A percentile compares a stretch with the other conserved stretches of the same genome.
Conservation (phyloP, 179 eudicot species). For the Patellifolia procumbens region DNA sequence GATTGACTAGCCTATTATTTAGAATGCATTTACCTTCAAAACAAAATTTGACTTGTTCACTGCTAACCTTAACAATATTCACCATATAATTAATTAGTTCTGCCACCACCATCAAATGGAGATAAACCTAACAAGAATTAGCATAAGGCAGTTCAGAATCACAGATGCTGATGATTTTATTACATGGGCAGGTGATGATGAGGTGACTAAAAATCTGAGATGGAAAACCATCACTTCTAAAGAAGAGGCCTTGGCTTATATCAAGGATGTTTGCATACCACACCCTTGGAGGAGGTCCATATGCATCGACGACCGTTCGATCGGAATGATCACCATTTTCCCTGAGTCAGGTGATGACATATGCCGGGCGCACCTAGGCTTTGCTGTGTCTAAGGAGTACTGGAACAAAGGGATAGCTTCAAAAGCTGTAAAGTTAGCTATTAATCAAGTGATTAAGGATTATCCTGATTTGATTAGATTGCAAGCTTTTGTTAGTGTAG, state of each 20-base stretch:
- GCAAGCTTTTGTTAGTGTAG: slow-evolving; percentile 47
- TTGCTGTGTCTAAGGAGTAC: slow-evolving; percentile 37
- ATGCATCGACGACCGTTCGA: slow-evolving; percentile 40
- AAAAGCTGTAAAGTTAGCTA: slow-evolving; percentile 40
- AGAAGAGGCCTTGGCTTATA: slow-evolving; percentile 38
- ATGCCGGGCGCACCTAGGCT: slow-evolving; percentile 41
- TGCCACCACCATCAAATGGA: slow-evolving; percentile 2
- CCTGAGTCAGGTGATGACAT: slow-evolving; percentile 35
- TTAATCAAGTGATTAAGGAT: slow-evolving; percentile 35
- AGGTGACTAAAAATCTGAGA: slow-evolving; percentile 41
- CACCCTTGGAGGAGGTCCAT: slow-evolving; percentile 61
- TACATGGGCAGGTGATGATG: slow-evolving; percentile 52
- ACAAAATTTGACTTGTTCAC: background rate
- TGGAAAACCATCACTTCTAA: slow-evolving; percentile 36
- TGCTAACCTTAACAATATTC: background rate
- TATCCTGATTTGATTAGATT: slow-evolving; percentile 44
- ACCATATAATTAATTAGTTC: no score
- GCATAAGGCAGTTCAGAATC: slow-evolving; percentile 42
- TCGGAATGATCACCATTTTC: slow-evolving; percentile 42
- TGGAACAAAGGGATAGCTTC: slow-evolving; percentile 58
- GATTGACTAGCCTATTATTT: no score
- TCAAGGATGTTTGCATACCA: slow-evolving; percentile 48
- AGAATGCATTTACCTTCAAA: no score
- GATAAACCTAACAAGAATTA: slow-evolving; percentile 30
- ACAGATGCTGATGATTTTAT: slow-evolving; percentile 51